Base-by-base conservation (phyloP, 2,329 filamentous ascomycete genomes). In the Aspergillus viridinutans region DNA sequence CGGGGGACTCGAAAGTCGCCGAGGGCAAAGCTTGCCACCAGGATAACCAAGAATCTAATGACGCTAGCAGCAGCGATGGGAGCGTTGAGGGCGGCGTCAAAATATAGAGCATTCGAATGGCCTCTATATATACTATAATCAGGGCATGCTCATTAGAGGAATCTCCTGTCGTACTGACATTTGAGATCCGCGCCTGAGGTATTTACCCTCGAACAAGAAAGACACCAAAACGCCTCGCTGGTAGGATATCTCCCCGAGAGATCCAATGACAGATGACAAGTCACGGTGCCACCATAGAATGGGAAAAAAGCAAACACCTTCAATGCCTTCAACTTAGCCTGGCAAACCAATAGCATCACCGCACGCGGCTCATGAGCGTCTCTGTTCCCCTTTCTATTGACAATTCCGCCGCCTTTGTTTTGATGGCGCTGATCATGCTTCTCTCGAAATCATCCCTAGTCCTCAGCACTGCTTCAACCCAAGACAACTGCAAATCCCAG, bases 311-410 rank as follows among this genome's bases (percentile, higher is more conserved):
- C 23, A 54, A 56, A 49, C 49, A 43, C 20, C 29, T 50, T 21
- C 25, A 23, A 23, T n/a, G 12, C 49, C 38, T 9, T 21, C 28
- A 17, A 48, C n/a, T 21, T 10, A 14, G 12, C 29, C 53, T 42
- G 28, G 28, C 26, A 20, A 12, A 42, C 56, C 50, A 58, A 47
- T 49, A 54, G 10, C 32, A 61, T 71, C 63, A 95, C 76, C 92
- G 94, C 50, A 97, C 85, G 76, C 90, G 93, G 61, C 90, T 87
- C 93, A 99, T 97, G 61, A 99, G 90, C 2, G 94, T 97, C 76
- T 97, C 93, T 20, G 84, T 76, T 0, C 91, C 92, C 61, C 92
- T 84, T 60, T 89, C 87, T 1, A 92, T 86, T 58, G 89, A 87
- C 64, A 96, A 84, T 74, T 91, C 90, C 7, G 91, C 92, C n/a